Evolutionary conservation across 495 filamentous ascomycete species (phyloP).

Genomic region (Penicillium angulare): DNA sequence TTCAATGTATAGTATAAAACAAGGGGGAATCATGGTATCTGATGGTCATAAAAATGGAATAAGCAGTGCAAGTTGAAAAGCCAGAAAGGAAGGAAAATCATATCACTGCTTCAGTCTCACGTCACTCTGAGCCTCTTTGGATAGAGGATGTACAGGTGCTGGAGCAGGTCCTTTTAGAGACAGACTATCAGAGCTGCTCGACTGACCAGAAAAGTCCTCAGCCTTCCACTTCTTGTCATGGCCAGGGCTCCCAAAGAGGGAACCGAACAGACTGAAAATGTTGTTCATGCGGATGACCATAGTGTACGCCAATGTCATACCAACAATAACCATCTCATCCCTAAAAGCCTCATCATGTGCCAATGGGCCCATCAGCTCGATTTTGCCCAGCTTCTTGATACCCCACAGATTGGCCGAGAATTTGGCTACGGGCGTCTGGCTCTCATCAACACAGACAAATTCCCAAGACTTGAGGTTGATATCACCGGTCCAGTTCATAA

Average conservation of each 20-base stretch:
- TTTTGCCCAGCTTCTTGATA: constrained; percentile 25
- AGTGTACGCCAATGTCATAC: constrained; percentile 27
- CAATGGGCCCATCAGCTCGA: constrained; percentile 30
- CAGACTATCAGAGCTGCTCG: neutral
- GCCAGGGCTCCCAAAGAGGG: constrained; percentile 18
- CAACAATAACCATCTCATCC: constrained; percentile 37
- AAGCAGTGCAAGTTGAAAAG: too few species aligned
- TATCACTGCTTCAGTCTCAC: neutral
- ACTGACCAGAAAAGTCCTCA: neutral
- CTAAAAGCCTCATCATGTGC: constrained; percentile 11
- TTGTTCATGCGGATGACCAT: constrained; percentile 26
- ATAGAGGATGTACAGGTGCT: neutral
- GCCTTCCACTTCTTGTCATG: constrained; percentile 9
- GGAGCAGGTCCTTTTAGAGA: neutral
- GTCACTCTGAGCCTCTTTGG: neutral
- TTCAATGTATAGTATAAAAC: too few species aligned
- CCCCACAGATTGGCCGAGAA: constrained; percentile 27
- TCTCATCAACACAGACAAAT: constrained; percentile 34
- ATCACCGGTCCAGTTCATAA: constrained; percentile 32
- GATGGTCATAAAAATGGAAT: too few species aligned
- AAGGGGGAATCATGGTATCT: too few species aligned
- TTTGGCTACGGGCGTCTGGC: constrained; percentile 27
- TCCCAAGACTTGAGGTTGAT: constrained; percentile 32
- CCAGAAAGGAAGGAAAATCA: neutral
- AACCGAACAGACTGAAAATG: constrained; percentile 25